phyloP scores from a whole-genome alignment of 495 filamentous ascomycete species.

The Aspergillus asperescens region DNA sequence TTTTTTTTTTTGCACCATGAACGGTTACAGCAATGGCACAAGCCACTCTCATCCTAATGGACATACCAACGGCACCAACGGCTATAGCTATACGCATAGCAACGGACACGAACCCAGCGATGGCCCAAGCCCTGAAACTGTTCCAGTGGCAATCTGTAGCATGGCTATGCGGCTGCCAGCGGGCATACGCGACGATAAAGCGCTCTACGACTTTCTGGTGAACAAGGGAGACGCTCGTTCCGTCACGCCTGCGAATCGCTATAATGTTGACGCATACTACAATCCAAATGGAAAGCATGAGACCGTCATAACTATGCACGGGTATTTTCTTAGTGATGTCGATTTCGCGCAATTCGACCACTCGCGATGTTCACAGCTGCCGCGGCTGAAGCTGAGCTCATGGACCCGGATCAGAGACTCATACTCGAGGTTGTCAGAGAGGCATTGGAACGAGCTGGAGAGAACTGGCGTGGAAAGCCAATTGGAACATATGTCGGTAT shows the following conservation, averaged over 20 bases:
- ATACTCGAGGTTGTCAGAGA: slow-evolving; percentile 57
- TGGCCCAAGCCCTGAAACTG: too few species aligned
- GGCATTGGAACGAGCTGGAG: slow-evolving; percentile 45
- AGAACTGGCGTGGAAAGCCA: slow-evolving; percentile 32
- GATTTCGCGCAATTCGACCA: slow-evolving; percentile 52
- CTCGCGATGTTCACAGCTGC: slow-evolving; percentile 51
- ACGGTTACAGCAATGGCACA: too few species aligned
- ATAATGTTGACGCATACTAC: neutral
- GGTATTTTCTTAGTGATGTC: slow-evolving; percentile 46
- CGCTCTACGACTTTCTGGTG: slow-evolving; percentile 44
- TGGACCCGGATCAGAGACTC: slow-evolving; percentile 47
- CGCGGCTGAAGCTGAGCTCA: slow-evolving; percentile 50
- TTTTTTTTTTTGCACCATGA: too few species aligned
- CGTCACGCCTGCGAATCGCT: neutral
- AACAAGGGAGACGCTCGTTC: slow-evolving; percentile 12
- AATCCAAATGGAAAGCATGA: neutral
- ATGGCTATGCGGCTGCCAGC: too few species aligned
- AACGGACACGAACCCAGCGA: too few species aligned
- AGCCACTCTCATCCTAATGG: too few species aligned
- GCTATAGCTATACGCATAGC: too few species aligned
- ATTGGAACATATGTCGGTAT: slow-evolving; percentile 46
- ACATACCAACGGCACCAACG: too few species aligned
- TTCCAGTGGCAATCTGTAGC: too few species aligned
- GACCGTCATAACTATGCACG: slow-evolving; percentile 13
- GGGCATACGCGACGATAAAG: too few species aligned